These are phyloP conservation scores for Epicoccum nigrum DNA, from an alignment of 2,329 filamentous ascomycete genomes.

Conservation along the genomic window DNA sequence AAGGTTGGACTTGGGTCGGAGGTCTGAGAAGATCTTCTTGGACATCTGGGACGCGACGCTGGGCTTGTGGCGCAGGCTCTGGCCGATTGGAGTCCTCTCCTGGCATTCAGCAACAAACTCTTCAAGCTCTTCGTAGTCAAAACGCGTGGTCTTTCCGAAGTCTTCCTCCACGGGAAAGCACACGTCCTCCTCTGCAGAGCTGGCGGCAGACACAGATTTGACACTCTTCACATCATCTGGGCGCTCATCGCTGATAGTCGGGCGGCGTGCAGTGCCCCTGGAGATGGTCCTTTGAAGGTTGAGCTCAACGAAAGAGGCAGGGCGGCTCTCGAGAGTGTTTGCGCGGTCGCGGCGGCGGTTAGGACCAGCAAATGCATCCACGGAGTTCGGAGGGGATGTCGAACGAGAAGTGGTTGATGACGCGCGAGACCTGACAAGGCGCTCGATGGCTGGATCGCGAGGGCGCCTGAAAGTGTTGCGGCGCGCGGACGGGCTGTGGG, in stretches of 20 bases:
- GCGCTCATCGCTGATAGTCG: constrained; percentile 65
- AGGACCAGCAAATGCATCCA: constrained; percentile 94
- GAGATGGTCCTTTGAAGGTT: constrained; percentile 75
- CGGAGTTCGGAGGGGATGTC: constrained; percentile 90
- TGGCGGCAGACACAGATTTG: constrained; percentile 67
- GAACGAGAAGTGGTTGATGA: constrained; percentile 67
- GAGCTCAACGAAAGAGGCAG: constrained; percentile 59
- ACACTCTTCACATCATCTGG: constrained; percentile 64
- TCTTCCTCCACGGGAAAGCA: constrained; percentile 80
- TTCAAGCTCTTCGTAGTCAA: constrained; percentile 92
- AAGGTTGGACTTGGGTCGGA: constrained; percentile 55
- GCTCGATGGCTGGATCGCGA: constrained; percentile 43
- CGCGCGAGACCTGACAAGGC: constrained; percentile 50
- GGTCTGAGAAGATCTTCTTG: constrained; percentile 66
- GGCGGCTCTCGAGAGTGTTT: constrained; percentile 66
- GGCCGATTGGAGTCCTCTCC: constrained; percentile 54
- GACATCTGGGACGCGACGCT: constrained; percentile 49
- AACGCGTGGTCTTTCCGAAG: constrained; percentile 78
- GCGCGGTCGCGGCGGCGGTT: constrained; percentile 82
- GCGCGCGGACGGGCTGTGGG: constrained; percentile 46
- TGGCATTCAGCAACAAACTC: constrained; percentile 76
- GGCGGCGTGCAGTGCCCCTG: constrained; percentile 66
- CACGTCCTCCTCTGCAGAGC: constrained; percentile 82
- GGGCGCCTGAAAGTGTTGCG: constrained; percentile 53
- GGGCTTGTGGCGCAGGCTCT: constrained; percentile 48